Conservation (phyloP, 2,329 filamentous ascomycete species). For the Colletotrichum cereale region DNA sequence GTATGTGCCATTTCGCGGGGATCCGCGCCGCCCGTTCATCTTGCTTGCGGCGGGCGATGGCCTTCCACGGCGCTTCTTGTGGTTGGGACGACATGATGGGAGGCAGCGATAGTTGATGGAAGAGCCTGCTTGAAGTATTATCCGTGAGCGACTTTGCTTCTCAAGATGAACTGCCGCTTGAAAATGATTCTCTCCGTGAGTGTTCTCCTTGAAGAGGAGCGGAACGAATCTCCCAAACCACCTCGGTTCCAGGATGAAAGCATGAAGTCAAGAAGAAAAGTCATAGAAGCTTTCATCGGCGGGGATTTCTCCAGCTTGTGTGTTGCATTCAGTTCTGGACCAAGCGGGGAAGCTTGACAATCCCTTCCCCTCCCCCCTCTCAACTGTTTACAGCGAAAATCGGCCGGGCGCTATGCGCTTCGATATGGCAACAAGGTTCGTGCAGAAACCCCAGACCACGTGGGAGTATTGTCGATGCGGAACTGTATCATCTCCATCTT, state of each 20-base stretch:
- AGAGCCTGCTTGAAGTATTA: background rate
- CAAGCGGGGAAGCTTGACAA: background rate
- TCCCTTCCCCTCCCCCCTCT: background rate
- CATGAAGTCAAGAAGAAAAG: no score
- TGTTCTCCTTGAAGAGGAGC: background rate
- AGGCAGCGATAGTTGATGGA: rapidly evolving
- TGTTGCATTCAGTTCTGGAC: background rate
- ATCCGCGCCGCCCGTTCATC: conserved; percentile 19
- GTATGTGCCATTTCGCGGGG: conserved; percentile 29
- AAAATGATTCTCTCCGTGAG: background rate
- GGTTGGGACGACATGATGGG: background rate
- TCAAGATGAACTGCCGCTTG: background rate
- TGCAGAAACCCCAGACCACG: background rate
- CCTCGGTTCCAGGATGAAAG: background rate
- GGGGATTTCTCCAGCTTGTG: background rate
- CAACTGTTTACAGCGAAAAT: background rate
- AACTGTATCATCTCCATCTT: background rate
- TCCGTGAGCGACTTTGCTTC: no score
- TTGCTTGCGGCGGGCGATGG: conserved; percentile 29
- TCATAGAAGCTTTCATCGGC: background rate
- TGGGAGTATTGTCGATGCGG: background rate
- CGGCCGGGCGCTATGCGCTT: background rate
- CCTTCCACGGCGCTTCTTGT: conserved; percentile 21
- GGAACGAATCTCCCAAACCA: background rate
- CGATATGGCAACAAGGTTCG: background rate